These are phyloP conservation scores for Stygiomarasmius scandens DNA, from an alignment of 1,284 basidiomycete genomes.

Conservation along the genomic window DNA sequence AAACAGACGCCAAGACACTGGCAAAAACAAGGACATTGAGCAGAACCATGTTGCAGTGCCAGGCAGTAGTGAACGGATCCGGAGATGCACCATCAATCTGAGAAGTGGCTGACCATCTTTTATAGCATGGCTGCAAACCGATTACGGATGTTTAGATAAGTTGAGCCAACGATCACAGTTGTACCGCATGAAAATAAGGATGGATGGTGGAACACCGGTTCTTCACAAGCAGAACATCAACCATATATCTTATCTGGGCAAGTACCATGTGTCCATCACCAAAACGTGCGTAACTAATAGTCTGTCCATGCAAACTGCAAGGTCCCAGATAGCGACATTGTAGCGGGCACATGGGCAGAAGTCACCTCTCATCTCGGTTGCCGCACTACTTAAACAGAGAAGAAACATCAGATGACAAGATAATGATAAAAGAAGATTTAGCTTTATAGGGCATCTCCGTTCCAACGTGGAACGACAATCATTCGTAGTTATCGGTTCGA, in stretches of 20 bases:
- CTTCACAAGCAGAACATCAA: background rate
- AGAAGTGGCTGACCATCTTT: too few species aligned
- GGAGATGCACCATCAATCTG: too few species aligned
- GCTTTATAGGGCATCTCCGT: too few species aligned
- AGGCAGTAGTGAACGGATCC: background rate
- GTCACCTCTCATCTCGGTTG: too few species aligned
- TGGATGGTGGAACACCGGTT: background rate
- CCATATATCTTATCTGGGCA: background rate
- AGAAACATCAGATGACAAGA: too few species aligned
- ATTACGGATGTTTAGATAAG: background rate
- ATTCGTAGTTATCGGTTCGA: too few species aligned
- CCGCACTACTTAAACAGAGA: too few species aligned
- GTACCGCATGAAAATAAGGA: background rate
- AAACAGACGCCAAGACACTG: constrained; percentile 1
- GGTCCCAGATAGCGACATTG: background rate
- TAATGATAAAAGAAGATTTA: too few species aligned
- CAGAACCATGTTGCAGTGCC: constrained; percentile 1
- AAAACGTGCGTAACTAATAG: background rate
- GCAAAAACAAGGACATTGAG: background rate
- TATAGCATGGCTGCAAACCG: background rate
- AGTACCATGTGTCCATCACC: background rate
- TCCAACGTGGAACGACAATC: too few species aligned
- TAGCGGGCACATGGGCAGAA: too few species aligned
- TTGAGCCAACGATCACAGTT: background rate
- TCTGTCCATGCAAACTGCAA: background rate